Evolutionary conservation across 2,329 filamentous ascomycete genomes (phyloP).

Genomic region (Penicillium glabrum): DNA sequence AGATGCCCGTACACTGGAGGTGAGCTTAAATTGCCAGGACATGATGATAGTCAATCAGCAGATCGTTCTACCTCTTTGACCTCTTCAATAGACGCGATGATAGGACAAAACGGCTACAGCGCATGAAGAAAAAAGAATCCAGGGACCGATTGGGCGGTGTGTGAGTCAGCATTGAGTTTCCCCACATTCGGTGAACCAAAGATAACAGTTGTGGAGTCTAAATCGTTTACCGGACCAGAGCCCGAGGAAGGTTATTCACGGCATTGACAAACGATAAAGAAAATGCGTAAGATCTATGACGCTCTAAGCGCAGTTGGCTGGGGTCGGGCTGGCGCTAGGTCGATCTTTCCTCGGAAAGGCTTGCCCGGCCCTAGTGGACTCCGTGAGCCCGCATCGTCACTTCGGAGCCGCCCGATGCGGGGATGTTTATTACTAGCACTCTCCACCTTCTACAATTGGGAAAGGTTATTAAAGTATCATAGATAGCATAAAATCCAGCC

Average conservation of each 20-base stretch:
- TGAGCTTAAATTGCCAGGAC: slow-evolving; percentile 33
- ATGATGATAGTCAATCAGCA: slow-evolving; percentile 20
- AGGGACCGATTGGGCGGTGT: slow-evolving; percentile 21
- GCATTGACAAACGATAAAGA: slow-evolving; percentile 53
- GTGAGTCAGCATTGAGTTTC: slow-evolving; percentile 22
- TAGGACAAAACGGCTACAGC: neutral
- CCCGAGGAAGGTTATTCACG: neutral
- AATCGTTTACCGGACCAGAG: slow-evolving; percentile 6
- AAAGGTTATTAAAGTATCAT: neutral
- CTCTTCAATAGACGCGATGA: neutral
- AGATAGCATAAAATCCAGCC: neutral
- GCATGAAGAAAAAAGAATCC: slow-evolving; percentile 10
- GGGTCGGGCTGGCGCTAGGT: neutral
- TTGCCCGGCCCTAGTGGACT: slow-evolving; percentile 13
- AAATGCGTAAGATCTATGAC: neutral
- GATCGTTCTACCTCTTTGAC: neutral
- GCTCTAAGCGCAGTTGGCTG: neutral
- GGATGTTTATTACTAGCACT: neutral
- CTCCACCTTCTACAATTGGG: neutral
- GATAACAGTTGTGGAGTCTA: slow-evolving; percentile 1
- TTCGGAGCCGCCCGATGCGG: slow-evolving; percentile 20
- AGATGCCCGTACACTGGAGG: slow-evolving; percentile 30
- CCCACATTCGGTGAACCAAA: slow-evolving; percentile 12
- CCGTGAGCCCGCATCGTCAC: slow-evolving; percentile 3
- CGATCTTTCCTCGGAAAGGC: slow-evolving; percentile 17